phyloP scores from a whole-genome alignment of 805 yeast species.

The Wickerhamomyces ciferrii region DNA sequence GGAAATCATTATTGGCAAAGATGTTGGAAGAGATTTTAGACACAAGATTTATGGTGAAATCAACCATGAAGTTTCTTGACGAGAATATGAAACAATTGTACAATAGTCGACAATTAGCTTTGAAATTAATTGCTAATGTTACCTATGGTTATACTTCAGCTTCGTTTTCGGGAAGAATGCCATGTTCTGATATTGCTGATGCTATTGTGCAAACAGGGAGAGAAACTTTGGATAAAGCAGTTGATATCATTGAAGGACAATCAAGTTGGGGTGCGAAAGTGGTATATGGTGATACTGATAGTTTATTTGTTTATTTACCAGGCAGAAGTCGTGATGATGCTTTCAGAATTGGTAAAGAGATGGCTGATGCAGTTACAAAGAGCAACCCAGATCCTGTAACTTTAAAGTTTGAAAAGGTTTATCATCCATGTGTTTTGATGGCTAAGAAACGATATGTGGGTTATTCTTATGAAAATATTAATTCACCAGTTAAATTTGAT shows the following conservation, averaged over 20 bases:
- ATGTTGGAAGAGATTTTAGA: conserved; percentile 83
- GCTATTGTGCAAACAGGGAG: conserved; percentile 89
- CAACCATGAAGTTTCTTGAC: conserved; percentile 59
- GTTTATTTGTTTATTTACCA: conserved; percentile 85
- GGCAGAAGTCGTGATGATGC: conserved; percentile 78
- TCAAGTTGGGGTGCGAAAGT: conserved; percentile 81
- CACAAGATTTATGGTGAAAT: conserved; percentile 72
- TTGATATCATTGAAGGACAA: conserved; percentile 56
- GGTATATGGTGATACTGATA: conserved; percentile 96
- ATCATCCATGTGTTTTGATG: conserved; percentile 76
- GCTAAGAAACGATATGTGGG: conserved; percentile 94
- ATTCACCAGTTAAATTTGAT: conserved; percentile 62
- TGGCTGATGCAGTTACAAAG: conserved; percentile 59
- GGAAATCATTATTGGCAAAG: conserved; percentile 72
- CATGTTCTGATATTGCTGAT: conserved; percentile 92
- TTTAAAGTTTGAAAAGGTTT: conserved; percentile 88
- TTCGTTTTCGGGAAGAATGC: conserved; percentile 95
- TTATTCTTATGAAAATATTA: conserved; percentile 57
- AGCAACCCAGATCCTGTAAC: conserved; percentile 76
- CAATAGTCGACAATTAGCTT: conserved; percentile 77
- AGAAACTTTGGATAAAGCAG: conserved; percentile 72
- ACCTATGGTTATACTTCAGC: conserved; percentile 97
- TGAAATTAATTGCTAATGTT: conserved; percentile 89
- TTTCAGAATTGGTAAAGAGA: conserved; percentile 63
- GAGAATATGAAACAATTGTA: conserved; percentile 48